Conservation (phyloP, 2,329 filamentous ascomycete genomes). For the Colletotrichum sublineola region DNA sequence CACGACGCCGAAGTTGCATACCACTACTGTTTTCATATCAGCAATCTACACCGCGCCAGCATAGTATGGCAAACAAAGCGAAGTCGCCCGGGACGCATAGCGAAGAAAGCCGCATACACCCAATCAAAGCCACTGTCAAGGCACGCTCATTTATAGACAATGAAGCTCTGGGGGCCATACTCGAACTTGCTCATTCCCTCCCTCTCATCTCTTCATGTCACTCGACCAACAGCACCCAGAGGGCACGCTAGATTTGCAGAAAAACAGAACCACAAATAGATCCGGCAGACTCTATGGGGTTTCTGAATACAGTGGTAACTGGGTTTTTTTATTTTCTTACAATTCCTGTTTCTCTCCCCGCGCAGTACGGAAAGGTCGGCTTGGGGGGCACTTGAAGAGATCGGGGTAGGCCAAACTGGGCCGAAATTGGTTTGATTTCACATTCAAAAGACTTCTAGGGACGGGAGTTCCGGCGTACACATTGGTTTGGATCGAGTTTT, state of each 20-base stretch:
- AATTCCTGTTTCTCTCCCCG: slow-evolving; percentile 1
- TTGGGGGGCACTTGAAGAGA: background rate
- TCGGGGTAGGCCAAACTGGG: background rate
- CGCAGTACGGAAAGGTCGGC: background rate
- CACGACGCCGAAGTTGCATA: background rate
- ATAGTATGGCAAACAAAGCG: background rate
- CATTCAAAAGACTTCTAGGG: background rate
- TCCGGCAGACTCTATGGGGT: background rate
- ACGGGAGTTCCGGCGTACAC: slow-evolving; percentile 10
- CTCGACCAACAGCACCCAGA: background rate
- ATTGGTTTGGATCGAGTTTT: background rate
- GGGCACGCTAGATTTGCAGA: background rate
- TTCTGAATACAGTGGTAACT: background rate
- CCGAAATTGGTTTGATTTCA: background rate
- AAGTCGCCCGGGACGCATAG: background rate
- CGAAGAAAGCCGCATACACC: background rate
- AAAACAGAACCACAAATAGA: slow-evolving; percentile 12
- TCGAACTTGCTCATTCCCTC: background rate
- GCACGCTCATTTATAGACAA: background rate
- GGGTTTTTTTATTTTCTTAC: background rate
- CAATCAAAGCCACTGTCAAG: background rate
- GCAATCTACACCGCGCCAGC: slow-evolving; percentile 11
- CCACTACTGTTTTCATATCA: background rate
- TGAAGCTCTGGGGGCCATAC: background rate
- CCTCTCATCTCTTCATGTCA: slow-evolving; percentile 2